Base-by-base conservation (phyloP, 140 eudicot species). In the Eryngium alpinum region DNA sequence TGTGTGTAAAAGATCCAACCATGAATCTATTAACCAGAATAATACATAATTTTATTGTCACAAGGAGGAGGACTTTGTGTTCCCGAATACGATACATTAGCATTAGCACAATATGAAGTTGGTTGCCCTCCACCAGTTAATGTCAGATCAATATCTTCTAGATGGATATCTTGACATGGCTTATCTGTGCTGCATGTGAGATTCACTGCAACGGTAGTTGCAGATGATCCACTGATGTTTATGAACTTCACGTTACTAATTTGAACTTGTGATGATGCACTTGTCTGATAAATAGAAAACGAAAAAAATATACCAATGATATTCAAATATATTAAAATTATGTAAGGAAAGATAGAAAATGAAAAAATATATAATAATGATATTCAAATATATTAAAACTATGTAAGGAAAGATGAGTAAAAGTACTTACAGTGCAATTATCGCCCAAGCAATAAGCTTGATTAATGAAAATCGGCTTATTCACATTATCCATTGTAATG, bases 41-140 rank as follows among this genome's bases (percentile, higher is more conserved):
- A 59, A 59, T 0, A 15, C 4, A 13, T 56, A 7, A 13, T 11
- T 5, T n/a, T 65, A 66, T 28, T 14, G 43, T 28, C 17, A 70
- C 75, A 72, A 72, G 56, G 31, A 34, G 60, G 59, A 10, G 78
- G 78, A 49, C 11, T 46, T 46, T 74, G 78, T 46, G 38, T 43
- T 5, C 78, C 78, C 4, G 78, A 43, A 32, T 74, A 46, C 3
- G 78, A 24, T 21, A 46, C 59, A 14, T 74, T 44, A 46, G 22
- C 60, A 74, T 74, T 74, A 5, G 34, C 78, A 74, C 62, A 74
- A 5, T 3, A 5, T 11, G 78, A 44, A 24, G 31, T 24, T 74
- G 78, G 2, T 1, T n/a, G 59, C 15, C 59, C 78, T 25, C 62
- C 78, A 27, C 28, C 52, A 19, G 52, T 46, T 2, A 46, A 74